Evolutionary conservation across 371 early-diverging fungal species (phyloP).

Genomic region (Apophysomyces variabilis): DNA sequence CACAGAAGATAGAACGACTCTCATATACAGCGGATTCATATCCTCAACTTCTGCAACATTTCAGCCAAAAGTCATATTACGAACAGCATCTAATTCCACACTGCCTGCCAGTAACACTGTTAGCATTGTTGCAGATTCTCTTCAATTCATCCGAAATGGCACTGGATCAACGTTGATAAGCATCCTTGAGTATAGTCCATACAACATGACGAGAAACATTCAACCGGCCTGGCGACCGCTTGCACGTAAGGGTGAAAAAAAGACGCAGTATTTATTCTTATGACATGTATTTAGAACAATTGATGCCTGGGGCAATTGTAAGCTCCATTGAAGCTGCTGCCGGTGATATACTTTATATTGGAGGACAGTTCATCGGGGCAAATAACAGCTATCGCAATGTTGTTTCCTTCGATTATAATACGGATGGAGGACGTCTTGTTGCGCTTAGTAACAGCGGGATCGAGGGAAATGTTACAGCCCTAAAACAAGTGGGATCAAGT

Average conservation of each 20-base stretch:
- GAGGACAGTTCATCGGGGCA: conserved; percentile 34
- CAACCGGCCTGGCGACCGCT: conserved; percentile 39
- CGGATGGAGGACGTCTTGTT: background rate
- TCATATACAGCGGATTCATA: conserved; percentile 58
- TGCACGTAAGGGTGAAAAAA: conserved; percentile 20
- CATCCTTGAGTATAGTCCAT: conserved; percentile 43
- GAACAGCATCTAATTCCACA: conserved; percentile 25
- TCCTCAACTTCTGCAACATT: conserved; percentile 35
- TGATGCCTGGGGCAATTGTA: conserved; percentile 32
- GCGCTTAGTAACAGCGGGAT: too few relatives aligned
- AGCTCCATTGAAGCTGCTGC: conserved; percentile 31
- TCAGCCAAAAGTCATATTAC: conserved; percentile 33
- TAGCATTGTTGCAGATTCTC: conserved; percentile 34
- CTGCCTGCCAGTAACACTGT: conserved; percentile 26
- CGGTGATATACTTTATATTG: conserved; percentile 38
- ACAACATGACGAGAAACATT: conserved; percentile 32
- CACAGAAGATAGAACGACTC: conserved; percentile 39
- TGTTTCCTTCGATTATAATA: conserved; percentile 33
- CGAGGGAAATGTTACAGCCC: too few relatives aligned
- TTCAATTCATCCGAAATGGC: conserved; percentile 40
- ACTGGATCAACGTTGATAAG: conserved; percentile 36
- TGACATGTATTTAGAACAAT: conserved; percentile 31
- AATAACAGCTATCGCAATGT: conserved; percentile 33
- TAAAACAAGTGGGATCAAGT: too few relatives aligned
- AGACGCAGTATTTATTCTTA: background rate